These are phyloP conservation scores for Inonotus obliquus DNA, from an alignment of 1,284 basidiomycete genomes.

Conservation along the genomic window DNA sequence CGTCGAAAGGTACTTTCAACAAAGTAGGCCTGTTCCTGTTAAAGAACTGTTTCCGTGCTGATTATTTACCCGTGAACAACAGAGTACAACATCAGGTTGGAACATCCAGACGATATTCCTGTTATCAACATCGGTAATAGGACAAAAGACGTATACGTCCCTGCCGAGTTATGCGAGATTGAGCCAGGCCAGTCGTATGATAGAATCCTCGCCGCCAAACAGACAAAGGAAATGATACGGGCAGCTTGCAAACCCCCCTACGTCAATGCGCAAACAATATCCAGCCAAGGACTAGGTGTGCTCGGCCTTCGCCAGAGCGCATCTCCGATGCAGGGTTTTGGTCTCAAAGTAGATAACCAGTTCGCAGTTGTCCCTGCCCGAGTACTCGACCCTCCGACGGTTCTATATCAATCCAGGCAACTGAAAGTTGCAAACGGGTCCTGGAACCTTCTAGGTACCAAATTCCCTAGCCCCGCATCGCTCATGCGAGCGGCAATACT, in stretches of 20 bases:
- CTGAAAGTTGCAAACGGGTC: constrained; percentile 40
- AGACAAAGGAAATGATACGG: constrained; percentile 14
- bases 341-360: constrained; percentile 44
- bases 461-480: constrained; percentile 6
- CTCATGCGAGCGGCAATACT: constrained; percentile 4
- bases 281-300: constrained; percentile 46
- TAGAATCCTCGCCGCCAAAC: constrained; percentile 45
- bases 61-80: background rate
- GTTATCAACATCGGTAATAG: constrained; percentile 51
- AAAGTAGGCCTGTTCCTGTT: constrained; percentile 37
- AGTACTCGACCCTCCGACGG: constrained; percentile 49
- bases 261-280: constrained; percentile 34
- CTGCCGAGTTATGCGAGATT: constrained; percentile 68
- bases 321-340: constrained; percentile 44
- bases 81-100: constrained; percentile 56
- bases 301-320: constrained; percentile 36
- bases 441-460: constrained; percentile 61
- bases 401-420: constrained; percentile 42
- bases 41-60: background rate
- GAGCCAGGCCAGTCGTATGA: constrained; percentile 47
- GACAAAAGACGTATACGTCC: constrained; percentile 44
- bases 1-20: constrained; percentile 57
- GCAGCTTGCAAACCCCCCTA: constrained; percentile 8
- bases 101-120: constrained; percentile 48
- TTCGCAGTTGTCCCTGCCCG: constrained; percentile 60